phyloP scores from a whole-genome alignment of 345 rosid species.

The Gossypium turneri region DNA sequence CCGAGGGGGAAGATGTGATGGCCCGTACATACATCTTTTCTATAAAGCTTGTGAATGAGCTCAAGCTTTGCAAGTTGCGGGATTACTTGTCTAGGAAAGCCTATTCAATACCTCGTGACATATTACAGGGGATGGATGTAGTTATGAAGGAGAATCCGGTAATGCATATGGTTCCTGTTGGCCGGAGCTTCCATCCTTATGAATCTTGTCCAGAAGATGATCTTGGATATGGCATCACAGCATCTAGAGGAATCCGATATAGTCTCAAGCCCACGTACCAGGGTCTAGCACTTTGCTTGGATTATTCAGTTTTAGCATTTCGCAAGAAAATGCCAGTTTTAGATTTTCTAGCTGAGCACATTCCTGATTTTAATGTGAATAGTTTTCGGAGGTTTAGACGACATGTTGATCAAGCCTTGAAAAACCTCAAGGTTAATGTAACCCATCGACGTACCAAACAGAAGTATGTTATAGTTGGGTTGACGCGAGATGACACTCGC shows the following conservation, averaged over 20 bases:
- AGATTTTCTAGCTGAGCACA: slow-evolving; percentile 48
- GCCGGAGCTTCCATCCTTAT: slow-evolving; percentile 51
- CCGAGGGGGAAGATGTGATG: slow-evolving; percentile 41
- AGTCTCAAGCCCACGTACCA: slow-evolving; percentile 74
- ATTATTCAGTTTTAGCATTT: slow-evolving; percentile 71
- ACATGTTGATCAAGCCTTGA: slow-evolving; percentile 42
- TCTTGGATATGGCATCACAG: slow-evolving; percentile 56
- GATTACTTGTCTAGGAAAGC: slow-evolving; percentile 46
- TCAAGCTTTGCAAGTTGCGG: slow-evolving; percentile 50
- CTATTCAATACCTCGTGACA: slow-evolving; percentile 52
- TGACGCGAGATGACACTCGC: slow-evolving; percentile 42
- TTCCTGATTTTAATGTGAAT: slow-evolving; percentile 26
- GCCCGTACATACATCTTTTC: slow-evolving; percentile 30
- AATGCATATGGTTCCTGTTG: slow-evolving; percentile 54
- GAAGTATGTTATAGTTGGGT: slow-evolving; percentile 44
- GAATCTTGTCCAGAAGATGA: slow-evolving; percentile 28
- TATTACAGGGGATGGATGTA: slow-evolving; percentile 84
- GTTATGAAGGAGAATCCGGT: slow-evolving; percentile 88
- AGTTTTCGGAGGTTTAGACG: slow-evolving; percentile 24
- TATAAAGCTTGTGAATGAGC: slow-evolving; percentile 62
- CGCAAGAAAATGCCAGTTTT: slow-evolving; percentile 55
- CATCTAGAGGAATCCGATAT: slow-evolving; percentile 67
- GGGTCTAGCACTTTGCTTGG: slow-evolving; percentile 67
- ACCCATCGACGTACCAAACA: slow-evolving; percentile 65
- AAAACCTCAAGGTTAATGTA: slow-evolving; percentile 55